Conservation (phyloP, 2,329 filamentous ascomycete genomes). For the Pseudogymnoascus sp. region DNA sequence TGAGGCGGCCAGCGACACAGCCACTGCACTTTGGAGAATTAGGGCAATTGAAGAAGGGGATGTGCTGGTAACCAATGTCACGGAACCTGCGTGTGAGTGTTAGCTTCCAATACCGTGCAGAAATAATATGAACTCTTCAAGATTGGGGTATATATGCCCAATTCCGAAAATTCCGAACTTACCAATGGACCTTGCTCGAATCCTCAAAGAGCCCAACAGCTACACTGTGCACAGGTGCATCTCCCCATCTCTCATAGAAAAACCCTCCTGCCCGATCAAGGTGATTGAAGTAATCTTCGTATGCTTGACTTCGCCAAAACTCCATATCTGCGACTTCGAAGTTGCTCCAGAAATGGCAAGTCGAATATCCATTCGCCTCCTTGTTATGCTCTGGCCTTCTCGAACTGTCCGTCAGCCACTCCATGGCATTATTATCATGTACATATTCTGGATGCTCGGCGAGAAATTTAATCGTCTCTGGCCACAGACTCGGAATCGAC, state of each 20-base stretch:
- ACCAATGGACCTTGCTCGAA: slow-evolving; percentile 87
- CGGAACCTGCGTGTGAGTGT: slow-evolving; percentile 65
- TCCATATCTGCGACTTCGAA: slow-evolving; percentile 92
- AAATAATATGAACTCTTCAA: background rate
- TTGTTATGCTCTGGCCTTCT: slow-evolving; percentile 71
- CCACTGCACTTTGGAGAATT: slow-evolving; percentile 90
- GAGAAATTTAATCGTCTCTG: slow-evolving; percentile 88
- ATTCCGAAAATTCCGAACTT: slow-evolving; percentile 30
- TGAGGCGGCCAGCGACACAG: slow-evolving; percentile 80
- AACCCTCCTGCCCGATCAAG: slow-evolving; percentile 90
- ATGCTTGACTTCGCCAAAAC: slow-evolving; percentile 84
- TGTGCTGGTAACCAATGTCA: slow-evolving; percentile 96
- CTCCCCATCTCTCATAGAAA: slow-evolving; percentile 98
- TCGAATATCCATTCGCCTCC: slow-evolving; percentile 86
- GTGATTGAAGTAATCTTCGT: slow-evolving; percentile 94
- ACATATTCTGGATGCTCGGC: slow-evolving; percentile 75
- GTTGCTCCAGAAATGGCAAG: slow-evolving; percentile 99
- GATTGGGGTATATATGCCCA: background rate
- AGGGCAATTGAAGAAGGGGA: slow-evolving; percentile 97
- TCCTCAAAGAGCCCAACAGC: slow-evolving; percentile 90
- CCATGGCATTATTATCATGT: slow-evolving; percentile 74
- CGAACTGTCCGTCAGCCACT: slow-evolving; percentile 74
- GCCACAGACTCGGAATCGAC: slow-evolving; percentile 84
- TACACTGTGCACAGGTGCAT: slow-evolving; percentile 94
- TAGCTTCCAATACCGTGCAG: background rate